Conservation (phyloP, 768 basidiomycete genomes). For the Russula emetica region DNA sequence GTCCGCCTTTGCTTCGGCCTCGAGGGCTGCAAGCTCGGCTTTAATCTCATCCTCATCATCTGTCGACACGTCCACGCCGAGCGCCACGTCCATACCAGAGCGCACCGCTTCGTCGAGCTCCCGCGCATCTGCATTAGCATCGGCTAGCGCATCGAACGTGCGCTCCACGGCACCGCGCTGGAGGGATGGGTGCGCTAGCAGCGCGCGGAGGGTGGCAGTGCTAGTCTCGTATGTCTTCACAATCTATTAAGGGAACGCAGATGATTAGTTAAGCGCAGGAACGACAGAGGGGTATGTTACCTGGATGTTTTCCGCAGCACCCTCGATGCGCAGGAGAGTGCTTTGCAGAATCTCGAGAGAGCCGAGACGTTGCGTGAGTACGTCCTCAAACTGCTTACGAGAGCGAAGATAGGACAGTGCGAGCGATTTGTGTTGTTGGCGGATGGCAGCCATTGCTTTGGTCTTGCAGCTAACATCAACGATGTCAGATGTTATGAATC, state of each 20-base stretch:
- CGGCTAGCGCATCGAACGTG: conserved; percentile 84
- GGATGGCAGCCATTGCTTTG: conserved; percentile 62
- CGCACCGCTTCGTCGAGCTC: conserved; percentile 79
- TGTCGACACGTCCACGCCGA: conserved; percentile 41
- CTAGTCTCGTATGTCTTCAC: conserved; percentile 84
- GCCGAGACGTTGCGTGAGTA: conserved; percentile 67
- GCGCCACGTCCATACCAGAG: conserved; percentile 52
- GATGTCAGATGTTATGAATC: conserved; percentile 1
- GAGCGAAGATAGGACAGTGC: conserved; percentile 77
- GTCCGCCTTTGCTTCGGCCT: conserved; percentile 40
- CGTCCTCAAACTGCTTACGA: conserved; percentile 74
- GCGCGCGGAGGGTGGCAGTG: conserved; percentile 65
- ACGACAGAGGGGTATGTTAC: conserved; percentile 38
- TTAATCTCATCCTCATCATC: conserved; percentile 56
- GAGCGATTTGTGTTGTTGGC: conserved; percentile 63
- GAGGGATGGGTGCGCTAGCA: conserved; percentile 77
- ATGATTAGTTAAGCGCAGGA: background rate
- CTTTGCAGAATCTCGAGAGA: conserved; percentile 71
- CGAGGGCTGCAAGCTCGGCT: conserved; percentile 59
- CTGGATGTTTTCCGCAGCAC: conserved; percentile 85
- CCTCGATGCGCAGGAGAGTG: conserved; percentile 78
- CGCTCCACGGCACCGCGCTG: conserved; percentile 74
- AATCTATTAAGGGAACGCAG: conserved; percentile 49
- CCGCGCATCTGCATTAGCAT: conserved; percentile 73
- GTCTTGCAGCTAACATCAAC: conserved; percentile 50